Evolutionary conservation across 352 stramenopile genomes (phyloP).

Genomic region (Albugo candida): DNA sequence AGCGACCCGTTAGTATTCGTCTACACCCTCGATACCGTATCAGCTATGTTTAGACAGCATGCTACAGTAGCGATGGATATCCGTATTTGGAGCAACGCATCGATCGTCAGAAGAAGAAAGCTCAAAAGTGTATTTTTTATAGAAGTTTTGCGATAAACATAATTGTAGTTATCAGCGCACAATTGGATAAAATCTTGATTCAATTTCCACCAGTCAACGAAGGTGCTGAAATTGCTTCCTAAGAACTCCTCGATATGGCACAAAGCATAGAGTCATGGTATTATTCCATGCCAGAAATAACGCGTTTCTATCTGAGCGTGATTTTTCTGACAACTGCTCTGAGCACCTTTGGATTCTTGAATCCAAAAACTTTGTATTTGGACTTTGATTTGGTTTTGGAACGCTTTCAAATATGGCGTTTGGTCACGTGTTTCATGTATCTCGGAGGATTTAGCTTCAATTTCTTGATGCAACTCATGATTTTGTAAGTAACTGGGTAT

Average conservation of each 20-base stretch:
- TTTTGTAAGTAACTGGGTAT: conserved; percentile 32
- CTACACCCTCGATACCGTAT: no score
- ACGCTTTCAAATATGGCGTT: conserved; percentile 75
- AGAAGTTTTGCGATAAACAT: no score
- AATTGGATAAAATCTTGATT: no score
- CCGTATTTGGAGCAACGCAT: no score
- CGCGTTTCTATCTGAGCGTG: conserved; percentile 65
- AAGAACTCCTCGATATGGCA: conserved; percentile 17
- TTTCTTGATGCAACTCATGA: conserved; percentile 83
- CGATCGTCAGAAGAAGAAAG: no score
- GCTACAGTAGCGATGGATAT: no score
- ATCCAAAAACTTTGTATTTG: conserved; percentile 65
- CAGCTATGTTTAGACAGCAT: no score
- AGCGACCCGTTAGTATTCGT: no score
- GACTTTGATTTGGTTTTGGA: conserved; percentile 75
- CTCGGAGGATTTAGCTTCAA: conserved; percentile 75
- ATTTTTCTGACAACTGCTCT: conserved; percentile 70
- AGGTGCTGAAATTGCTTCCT: no score
- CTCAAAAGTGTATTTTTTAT: no score
- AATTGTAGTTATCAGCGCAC: no score
- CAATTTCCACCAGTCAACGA: no score
- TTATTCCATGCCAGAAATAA: conserved; percentile 67
- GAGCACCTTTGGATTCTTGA: conserved; percentile 57
- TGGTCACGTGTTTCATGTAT: conserved; percentile 79
- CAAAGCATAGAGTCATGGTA: conserved; percentile 71